These are phyloP conservation scores for Phenoliferia sp. DNA, from an alignment of 1,284 basidiomycete genomes.

Conservation along the genomic window DNA sequence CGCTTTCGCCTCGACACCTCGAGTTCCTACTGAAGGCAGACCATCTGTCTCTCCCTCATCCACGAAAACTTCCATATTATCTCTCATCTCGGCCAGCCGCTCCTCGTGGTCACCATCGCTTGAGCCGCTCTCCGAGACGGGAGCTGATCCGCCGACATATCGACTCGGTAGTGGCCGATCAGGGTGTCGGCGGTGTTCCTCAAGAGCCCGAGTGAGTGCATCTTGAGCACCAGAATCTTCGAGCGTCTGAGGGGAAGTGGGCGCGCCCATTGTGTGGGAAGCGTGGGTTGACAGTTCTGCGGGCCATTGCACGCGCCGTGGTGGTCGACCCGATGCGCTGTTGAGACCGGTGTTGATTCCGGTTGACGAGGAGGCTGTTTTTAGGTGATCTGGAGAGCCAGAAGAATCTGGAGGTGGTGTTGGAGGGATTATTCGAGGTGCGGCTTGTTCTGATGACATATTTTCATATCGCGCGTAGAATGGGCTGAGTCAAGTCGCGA, in stretches of 20 bases:
- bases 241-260: conserved; percentile 13
- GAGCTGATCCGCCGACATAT: conserved; percentile 8
- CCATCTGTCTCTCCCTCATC: conserved; percentile 47
- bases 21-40: conserved; percentile 40
- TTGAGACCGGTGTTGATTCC: not conserved
- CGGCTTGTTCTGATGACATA: not conserved
- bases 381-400: not conserved
- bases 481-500: no score
- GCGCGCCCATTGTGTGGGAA: conserved; percentile 22
- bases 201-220: conserved; percentile 23
- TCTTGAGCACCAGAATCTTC: conserved; percentile 21
- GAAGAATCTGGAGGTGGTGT: not conserved
- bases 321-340: not conserved
- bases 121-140: conserved; percentile 3
- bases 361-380: conserved; percentile 3
- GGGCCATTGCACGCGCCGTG: conserved; percentile 23
- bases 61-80: conserved; percentile 43
- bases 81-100: conserved; percentile 30
- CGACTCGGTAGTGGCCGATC: conserved; percentile 1
- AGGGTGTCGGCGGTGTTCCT: conserved; percentile 23
- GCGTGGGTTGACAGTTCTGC: conserved; percentile 19
- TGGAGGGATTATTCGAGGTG: conserved; percentile 1
- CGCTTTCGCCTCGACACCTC: conserved; percentile 26
- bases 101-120: conserved; percentile 30
- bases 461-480: not conserved